phyloP scores from a whole-genome alignment of 441 rosid genomes.

The Arabidopsis hybrid region DNA sequence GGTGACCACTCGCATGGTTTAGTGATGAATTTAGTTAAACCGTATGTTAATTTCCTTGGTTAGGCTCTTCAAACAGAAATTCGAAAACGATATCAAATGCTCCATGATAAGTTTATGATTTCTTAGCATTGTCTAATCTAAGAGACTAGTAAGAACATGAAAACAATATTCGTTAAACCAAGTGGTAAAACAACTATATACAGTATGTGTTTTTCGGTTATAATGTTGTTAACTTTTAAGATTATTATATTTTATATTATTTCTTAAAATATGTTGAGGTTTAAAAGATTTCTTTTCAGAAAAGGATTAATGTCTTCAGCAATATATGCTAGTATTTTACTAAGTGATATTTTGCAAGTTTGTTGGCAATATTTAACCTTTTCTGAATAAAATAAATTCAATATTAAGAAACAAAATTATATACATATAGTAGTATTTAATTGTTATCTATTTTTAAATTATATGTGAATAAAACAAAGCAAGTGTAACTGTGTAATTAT shows the following conservation, averaged over 20 bases:
- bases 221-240: background rate
- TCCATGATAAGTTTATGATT: too few relatives aligned
- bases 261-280: background rate
- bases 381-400: background rate
- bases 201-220: background rate
- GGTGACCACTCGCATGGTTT: too few relatives aligned
- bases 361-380: background rate
- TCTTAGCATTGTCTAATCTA: too few relatives aligned
- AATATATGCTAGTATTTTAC: background rate
- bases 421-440: background rate
- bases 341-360: conserved; percentile 2
- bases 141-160: too few relatives aligned
- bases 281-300: background rate
- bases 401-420: background rate
- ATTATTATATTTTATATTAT: background rate
- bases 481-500: background rate
- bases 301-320: background rate
- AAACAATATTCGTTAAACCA: too few relatives aligned
- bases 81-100: too few relatives aligned
- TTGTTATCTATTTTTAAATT: background rate
- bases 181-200: too few relatives aligned
- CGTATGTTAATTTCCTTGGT: too few relatives aligned
- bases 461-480: background rate
- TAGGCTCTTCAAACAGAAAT: too few relatives aligned
- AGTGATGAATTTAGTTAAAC: too few relatives aligned